Percentiles rank a stretch among this genome's conserved stretches.
These are phyloP conservation scores for Eutypella sp. DNA, from an alignment of 2,329 filamentous ascomycete genomes.

Conservation along the genomic window DNA sequence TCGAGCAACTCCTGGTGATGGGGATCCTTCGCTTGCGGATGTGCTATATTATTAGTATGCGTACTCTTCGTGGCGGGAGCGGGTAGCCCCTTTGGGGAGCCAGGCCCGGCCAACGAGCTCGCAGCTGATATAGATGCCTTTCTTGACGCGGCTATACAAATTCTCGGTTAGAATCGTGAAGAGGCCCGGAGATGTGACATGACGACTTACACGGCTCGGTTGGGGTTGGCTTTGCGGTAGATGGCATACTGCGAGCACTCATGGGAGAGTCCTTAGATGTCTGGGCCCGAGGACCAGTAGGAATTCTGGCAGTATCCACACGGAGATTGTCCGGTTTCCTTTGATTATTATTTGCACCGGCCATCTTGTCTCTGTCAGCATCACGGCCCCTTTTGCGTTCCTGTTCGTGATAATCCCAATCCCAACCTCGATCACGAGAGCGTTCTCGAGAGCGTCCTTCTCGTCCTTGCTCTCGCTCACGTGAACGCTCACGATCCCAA, in stretches of 20 bases:
- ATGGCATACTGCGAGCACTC: background rate
- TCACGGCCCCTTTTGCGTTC: too few relatives aligned
- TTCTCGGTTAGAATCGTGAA: too few relatives aligned
- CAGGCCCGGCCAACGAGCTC: background rate
- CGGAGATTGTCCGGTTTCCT: background rate
- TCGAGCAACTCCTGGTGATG: constrained; percentile 19
- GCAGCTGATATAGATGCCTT: background rate
- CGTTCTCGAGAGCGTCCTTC: constrained; percentile 10
- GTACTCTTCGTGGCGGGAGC: background rate
- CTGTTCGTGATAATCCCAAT: constrained; percentile 11
- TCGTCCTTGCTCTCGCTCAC: constrained; percentile 9
- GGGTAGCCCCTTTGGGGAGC: background rate
- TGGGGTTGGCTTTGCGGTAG: background rate
- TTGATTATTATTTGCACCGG: too few relatives aligned
- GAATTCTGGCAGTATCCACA: background rate
- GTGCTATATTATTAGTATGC: background rate
- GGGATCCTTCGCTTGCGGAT: constrained; percentile 13
- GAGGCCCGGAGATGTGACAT: too few relatives aligned
- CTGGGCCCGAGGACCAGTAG: background rate
- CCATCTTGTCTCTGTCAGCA: background rate
- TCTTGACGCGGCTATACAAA: too few relatives aligned
- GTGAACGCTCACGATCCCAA: constrained; percentile 6
- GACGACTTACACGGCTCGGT: background rate
- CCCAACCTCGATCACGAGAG: constrained; percentile 10
- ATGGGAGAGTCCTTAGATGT: background rate